Base-by-base conservation (phyloP, 2,329 filamentous ascomycete species). In the Parastagonospora nodorum region DNA sequence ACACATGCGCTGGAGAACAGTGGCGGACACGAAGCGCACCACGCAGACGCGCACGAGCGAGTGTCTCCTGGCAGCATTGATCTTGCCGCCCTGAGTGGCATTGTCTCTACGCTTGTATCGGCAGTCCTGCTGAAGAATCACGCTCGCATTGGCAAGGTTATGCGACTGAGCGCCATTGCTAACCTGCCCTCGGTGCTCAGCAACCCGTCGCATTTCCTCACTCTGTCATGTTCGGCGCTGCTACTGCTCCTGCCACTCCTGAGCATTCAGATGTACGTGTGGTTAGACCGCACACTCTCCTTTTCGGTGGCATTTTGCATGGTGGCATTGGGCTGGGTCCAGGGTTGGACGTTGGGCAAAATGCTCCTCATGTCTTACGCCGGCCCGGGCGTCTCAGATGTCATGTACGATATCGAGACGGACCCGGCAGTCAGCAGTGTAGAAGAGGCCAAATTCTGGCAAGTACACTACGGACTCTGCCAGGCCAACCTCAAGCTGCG, bases 331-430 rank as follows among this genome's bases (percentile, higher is more conserved):
- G 94, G 94, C 10, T 83, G 88, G 58, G 88, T 92, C 7, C 82
- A 97, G 10, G 92, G 92, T 15, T 86, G 90, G 46, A 89, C 89
- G 0, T 85, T 99, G 61, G 94, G 92, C 1, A 85, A 92, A 27
- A 97, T 99, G 90, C 83, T 99, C 29, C 83, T 99, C 51, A 97
- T 99, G 93, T 93, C 89, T 3, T 97, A 95, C 71, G 74, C 76
- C 29, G 80, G 81, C 9, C 71, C 74, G 37, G 72, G 84, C 4
- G 86, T 94, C 1, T 81, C 84, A 3, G 86, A 88, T 16, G 87
- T 96, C n/a, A 80, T 97, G 64, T 84, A 84, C 48, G 91, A 96
- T 71, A 92, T 99, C 44, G 88, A 92, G 71, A 82, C 86, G 1
- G 92, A 97, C 64, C 85, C 89, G 1, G 82, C 83, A 48, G 86